These are phyloP conservation scores for Beauveria varroae DNA, from an alignment of 2,329 filamentous ascomycete species.

Conservation along the genomic window DNA sequence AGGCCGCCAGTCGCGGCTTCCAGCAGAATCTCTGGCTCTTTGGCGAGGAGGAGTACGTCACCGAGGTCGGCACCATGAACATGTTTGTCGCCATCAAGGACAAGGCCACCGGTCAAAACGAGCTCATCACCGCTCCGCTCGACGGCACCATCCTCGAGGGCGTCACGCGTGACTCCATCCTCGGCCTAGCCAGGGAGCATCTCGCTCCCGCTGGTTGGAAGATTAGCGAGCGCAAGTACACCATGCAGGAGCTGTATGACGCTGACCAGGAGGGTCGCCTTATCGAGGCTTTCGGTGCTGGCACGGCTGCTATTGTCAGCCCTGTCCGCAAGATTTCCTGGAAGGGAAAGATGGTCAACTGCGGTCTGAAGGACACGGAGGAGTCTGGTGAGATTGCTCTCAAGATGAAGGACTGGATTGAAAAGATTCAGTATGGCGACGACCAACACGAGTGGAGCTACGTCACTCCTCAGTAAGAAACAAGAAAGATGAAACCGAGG, in stretches of 20 bases:
- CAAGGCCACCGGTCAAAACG: conserved; percentile 81
- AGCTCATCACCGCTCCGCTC: conserved; percentile 88
- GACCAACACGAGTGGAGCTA: conserved; percentile 89
- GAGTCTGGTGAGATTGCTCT: conserved; percentile 83
- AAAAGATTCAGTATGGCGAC: conserved; percentile 90
- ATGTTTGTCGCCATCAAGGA: conserved; percentile 83
- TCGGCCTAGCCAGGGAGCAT: conserved; percentile 77
- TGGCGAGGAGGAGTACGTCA: conserved; percentile 89
- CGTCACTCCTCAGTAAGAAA: conserved; percentile 23
- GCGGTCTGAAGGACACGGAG: conserved; percentile 70
- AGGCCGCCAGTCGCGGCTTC: conserved; percentile 85
- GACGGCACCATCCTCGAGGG: conserved; percentile 96
- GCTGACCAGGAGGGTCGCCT: conserved; percentile 78
- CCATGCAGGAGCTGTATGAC: conserved; percentile 77
- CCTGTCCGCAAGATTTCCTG: conserved; percentile 86
- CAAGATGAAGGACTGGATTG: conserved; percentile 94
- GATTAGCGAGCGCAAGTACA: conserved; percentile 82
- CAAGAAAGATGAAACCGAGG: conserved; percentile 10
- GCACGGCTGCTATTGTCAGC: conserved; percentile 89
- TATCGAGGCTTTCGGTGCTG: conserved; percentile 87
- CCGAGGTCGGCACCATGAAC: conserved; percentile 99
- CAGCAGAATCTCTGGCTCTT: conserved; percentile 99
- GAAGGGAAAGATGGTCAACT: conserved; percentile 73
- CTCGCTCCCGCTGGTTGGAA: conserved; percentile 82
- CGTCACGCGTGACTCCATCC: conserved; percentile 85